Evolutionary conservation across 192 early-diverging fungal genomes (phyloP).

Genomic region (Polychytrium aggregatum): DNA sequence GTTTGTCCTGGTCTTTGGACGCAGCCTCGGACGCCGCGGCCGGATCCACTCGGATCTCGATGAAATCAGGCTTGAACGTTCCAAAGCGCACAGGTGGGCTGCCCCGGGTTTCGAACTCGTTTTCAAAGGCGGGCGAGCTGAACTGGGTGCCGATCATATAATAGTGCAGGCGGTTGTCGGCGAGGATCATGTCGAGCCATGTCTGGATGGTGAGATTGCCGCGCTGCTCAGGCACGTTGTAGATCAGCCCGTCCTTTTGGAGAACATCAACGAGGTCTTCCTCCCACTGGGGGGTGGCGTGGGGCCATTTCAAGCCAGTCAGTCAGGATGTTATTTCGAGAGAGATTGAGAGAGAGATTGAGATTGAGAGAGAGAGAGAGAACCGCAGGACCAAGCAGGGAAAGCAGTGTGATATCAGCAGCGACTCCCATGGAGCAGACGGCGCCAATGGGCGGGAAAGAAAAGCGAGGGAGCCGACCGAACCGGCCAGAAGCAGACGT

Average conservation of each 20-base stretch:
- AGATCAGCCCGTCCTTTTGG: conserved; percentile 1
- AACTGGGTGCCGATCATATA: conserved; percentile 8
- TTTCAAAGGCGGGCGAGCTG: conserved; percentile 4
- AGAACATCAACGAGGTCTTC: conserved; percentile 7
- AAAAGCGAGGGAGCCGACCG: no score
- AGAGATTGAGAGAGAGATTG: no score
- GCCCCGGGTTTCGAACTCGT: background rate
- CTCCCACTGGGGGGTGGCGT: conserved; percentile 14
- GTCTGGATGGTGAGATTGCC: conserved; percentile 1
- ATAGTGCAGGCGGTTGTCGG: conserved; percentile 8
- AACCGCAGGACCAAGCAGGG: no score
- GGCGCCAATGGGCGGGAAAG: no score
- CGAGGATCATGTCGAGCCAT: conserved; percentile 2
- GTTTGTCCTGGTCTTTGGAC: background rate
- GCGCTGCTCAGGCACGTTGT: background rate
- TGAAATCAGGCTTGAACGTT: conserved; percentile 16
- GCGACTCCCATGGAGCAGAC: no score
- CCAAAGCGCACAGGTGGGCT: conserved; percentile 2
- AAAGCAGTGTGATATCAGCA: no score
- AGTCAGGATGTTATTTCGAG: no score
- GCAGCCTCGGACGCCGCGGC: background rate
- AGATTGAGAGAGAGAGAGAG: no score
- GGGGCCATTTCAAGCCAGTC: background rate
- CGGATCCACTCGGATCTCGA: conserved; percentile 4
- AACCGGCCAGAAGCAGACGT: no score